Base-by-base conservation (phyloP, 176 grass and related monocot genomes). In the Pharus latifolius region DNA sequence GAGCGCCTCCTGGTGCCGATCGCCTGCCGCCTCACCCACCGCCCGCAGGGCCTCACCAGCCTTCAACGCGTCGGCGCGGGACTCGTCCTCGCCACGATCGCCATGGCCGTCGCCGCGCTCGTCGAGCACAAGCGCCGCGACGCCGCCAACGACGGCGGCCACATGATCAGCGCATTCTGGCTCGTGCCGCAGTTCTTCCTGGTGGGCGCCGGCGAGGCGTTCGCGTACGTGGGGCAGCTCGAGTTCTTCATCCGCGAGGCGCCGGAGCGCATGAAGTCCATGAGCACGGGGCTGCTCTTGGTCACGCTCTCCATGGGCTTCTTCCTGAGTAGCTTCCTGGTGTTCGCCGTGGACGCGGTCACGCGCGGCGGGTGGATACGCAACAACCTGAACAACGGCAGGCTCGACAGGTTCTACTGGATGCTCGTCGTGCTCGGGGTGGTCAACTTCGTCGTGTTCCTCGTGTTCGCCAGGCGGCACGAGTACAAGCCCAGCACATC, bases 171-270 rank as follows among this genome's bases (percentile, higher is more conserved):
- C 65, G 81, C 75, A 0, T 80, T 95, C 56, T 89, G 91, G 91
- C 79, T 85, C 13, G 85, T 95, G 57, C 86, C 91, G 22, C 91
- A 90, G 83, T 90, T 80, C 78, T 85, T 87, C 59, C 76, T 95
- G 0, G 81, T 89, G 0, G 91, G 91, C 18, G 86, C 75, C 30
- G 86, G 84, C 14, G 91, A 95, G 83, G 91, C 80, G 2, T 95
- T 95, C 42, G 80, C 82, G 14, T 87, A 95, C 63, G 91, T 94
- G 49, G 90, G 86, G 4, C 91, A 95, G 67, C 75, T 87, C 2
- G 91, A 95, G 59, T 95, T 89, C 79, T 95, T 95, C 73, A 88
- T 85, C 60, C 69, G 74, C 13, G 78, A 95, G 79, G 86, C 83
- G 32, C 91, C 91, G 0, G 86, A 86, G 64, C 24, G 83, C 56